Percentiles rank a stretch among this genome's conserved stretches.
Evolutionary conservation across 2,329 filamentous ascomycete genomes (phyloP).

Genomic region (Fusarium sp.): DNA sequence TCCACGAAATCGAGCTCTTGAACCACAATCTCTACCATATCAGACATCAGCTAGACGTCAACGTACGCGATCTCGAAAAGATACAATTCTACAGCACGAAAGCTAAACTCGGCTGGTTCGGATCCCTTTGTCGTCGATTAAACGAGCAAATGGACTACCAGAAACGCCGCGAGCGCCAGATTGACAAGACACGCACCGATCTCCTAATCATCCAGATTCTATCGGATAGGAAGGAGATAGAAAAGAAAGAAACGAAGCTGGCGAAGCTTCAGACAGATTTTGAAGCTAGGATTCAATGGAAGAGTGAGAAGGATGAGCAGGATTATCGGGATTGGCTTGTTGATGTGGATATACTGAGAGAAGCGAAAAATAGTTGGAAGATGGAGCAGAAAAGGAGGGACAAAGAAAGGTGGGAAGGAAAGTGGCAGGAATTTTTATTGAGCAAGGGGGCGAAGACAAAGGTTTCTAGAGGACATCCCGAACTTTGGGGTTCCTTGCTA

Average conservation of each 20-base stretch:
- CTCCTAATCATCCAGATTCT: rapidly evolving
- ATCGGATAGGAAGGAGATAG: rapidly evolving
- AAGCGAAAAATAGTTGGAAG: rapidly evolving
- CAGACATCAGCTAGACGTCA: background rate
- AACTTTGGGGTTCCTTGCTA: background rate
- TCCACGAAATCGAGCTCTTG: background rate
- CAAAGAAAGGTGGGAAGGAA: background rate
- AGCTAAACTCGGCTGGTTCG: background rate
- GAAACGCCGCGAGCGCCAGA: background rate
- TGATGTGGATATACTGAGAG: background rate
- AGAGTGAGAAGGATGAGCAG: background rate
- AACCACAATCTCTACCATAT: background rate
- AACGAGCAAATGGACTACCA: background rate
- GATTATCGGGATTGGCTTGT: background rate
- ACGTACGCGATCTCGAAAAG: background rate
- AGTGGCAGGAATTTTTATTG: background rate
- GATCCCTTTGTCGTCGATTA: background rate
- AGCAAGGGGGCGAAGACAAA: background rate
- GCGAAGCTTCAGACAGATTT: background rate
- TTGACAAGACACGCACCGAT: background rate
- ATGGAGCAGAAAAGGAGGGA: background rate
- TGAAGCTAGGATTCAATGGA: background rate
- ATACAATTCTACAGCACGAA: background rate
- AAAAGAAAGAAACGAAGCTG: background rate
- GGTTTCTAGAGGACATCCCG: background rate